Base-by-base conservation (phyloP, 148 eudicot genomes). In the Spergularia marina region DNA sequence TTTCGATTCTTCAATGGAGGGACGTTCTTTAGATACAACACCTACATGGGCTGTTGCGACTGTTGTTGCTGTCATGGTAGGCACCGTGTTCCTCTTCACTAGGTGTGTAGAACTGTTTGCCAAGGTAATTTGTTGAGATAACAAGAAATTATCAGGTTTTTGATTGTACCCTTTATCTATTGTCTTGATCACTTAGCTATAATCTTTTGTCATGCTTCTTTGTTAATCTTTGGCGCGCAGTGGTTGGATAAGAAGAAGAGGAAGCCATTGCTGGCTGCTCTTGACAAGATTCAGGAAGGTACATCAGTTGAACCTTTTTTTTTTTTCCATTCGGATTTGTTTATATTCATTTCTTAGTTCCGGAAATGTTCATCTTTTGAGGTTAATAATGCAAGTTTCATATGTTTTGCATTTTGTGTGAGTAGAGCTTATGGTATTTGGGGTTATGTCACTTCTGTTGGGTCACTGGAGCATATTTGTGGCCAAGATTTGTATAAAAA, bases 41-140 rank as follows among this genome's bases (percentile, higher is more conserved):
- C 97, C 93, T 18, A 82, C 97, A 44, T 91, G 97, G 97, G 93
- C 97, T 34, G 85, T 91, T 49, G 97, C 91, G 12, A 85, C 91
- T 10, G 93, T 91, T 4, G 65, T 89, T 53, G 55, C 90, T 57
- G 53, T 81, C 58, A 80, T 91, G 88, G 86, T 91, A 36, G 62
- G 79, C 70, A 36, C 82, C 74, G 93, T 91, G 41, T 75, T 82
- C 59, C 67, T 84, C 63, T 78, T 91, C 66, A 84, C 84, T 78
- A 76, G 20, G 72, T 80, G 80, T 39, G 71, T 91, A 20, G 78
- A 82, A 73, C 63, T 72, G 23, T 85, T 85, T 77, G 90, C 79
- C 55, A 83, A 86, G 91, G 93, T 91, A 70, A 39, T 1, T 12
- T 8, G 7, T 15, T 65, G 52, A 0, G 6, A 16, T 21, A 16